phyloP scores from a whole-genome alignment of 2,329 filamentous ascomycete genomes.

The Colletotrichum sp. region DNA sequence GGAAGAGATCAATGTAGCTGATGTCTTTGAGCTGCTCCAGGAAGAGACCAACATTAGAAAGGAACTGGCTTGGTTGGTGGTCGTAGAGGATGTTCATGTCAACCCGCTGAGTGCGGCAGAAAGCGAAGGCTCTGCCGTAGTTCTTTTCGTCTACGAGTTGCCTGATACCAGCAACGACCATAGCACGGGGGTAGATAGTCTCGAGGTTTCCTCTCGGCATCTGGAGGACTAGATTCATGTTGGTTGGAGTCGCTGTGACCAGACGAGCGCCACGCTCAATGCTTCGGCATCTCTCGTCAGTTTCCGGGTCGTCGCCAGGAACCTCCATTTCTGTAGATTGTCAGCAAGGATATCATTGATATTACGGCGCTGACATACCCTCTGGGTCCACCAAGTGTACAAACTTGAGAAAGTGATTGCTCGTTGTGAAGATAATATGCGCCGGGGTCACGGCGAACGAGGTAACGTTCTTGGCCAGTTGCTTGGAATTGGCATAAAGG shows the following conservation, averaged over 20 bases:
- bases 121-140: constrained; percentile 83
- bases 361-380: constrained; percentile 49
- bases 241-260: constrained; percentile 87
- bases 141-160: constrained; percentile 79
- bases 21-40: constrained; percentile 83
- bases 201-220: constrained; percentile 97
- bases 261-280: constrained; percentile 89
- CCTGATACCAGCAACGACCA: constrained; percentile 90
- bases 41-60: constrained; percentile 76
- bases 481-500: constrained; percentile 76
- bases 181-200: constrained; percentile 89
- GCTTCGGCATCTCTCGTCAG: constrained; percentile 88
- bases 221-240: constrained; percentile 85
- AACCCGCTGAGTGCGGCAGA: constrained; percentile 90
- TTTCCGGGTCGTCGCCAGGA: constrained; percentile 86
- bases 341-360: constrained; percentile 22
- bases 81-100: constrained; percentile 99
- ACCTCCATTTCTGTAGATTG: constrained; percentile 73
- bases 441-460: constrained; percentile 83
- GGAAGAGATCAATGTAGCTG: constrained; percentile 86
- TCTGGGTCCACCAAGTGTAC: constrained; percentile 76
- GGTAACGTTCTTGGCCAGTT: constrained; percentile 86
- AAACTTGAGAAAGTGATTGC: constrained; percentile 91
- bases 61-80: constrained; percentile 85
- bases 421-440: constrained; percentile 92